These are phyloP conservation scores for Boletus subparvulus DNA, from an alignment of 768 basidiomycete genomes.

Conservation along the genomic window DNA sequence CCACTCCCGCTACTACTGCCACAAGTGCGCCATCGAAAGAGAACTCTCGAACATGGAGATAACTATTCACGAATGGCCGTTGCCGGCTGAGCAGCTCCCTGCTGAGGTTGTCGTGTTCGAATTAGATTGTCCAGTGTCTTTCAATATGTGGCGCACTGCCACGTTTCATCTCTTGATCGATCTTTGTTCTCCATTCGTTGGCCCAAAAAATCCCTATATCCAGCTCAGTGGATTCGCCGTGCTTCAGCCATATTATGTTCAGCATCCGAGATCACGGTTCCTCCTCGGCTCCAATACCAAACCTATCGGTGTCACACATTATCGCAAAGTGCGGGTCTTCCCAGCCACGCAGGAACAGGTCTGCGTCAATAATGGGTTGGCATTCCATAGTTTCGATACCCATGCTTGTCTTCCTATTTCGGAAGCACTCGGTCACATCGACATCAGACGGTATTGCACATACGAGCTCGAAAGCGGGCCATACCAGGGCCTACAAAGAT, in stretches of 20 bases:
- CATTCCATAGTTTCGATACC: constrained; percentile 30
- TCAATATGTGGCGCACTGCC: too few relatives aligned
- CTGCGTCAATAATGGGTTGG: constrained; percentile 36
- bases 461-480: constrained; percentile 30
- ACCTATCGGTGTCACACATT: too few relatives aligned
- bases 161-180: constrained; percentile 36
- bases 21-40: too few relatives aligned
- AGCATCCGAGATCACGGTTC: constrained; percentile 15
- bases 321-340: constrained; percentile 14
- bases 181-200: constrained; percentile 23
- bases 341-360: constrained; percentile 10
- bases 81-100: constrained; percentile 20
- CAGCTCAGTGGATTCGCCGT: constrained; percentile 9
- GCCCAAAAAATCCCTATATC: constrained; percentile 3
- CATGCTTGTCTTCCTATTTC: constrained; percentile 10
- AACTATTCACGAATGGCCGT: constrained; percentile 43
- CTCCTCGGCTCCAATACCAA: constrained; percentile 18
- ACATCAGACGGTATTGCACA: constrained; percentile 27
- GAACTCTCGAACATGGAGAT: too few relatives aligned
- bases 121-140: too few relatives aligned
- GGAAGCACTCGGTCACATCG: constrained; percentile 3
- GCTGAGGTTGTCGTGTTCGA: constrained; percentile 29
- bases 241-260: constrained; percentile 5
- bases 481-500: constrained; percentile 37
- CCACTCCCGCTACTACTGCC: too few relatives aligned